Conservation (phyloP, 164 flowering plant species). For the Warburgia ugandensis region DNA sequence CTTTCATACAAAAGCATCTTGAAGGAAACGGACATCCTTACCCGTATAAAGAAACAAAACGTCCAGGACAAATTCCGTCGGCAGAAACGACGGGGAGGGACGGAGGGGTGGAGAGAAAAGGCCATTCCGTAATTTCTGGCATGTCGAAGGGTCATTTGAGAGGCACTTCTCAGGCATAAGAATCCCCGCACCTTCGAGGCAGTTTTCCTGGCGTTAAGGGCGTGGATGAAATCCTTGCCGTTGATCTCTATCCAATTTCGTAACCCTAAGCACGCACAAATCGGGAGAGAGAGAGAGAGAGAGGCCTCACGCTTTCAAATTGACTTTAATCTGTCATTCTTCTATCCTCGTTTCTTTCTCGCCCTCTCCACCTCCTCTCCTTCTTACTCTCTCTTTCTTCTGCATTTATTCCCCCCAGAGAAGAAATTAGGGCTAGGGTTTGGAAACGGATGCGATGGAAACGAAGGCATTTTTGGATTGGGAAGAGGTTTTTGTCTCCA, state of each 20-base stretch:
- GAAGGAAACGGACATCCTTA: too few species aligned
- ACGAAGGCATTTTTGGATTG: conserved; percentile 34
- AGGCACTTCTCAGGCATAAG: neutral
- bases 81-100: too few species aligned
- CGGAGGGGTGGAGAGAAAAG: too few species aligned
- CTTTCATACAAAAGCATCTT: too few species aligned
- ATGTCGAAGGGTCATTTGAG: conserved; percentile 13
- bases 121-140: neutral
- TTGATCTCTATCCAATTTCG: conserved; percentile 15
- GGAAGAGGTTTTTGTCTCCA: conserved; percentile 57
- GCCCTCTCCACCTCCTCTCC: neutral
- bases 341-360: neutral
- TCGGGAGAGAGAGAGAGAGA: neutral
- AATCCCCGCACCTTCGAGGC: conserved; percentile 25
- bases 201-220: conserved; percentile 20
- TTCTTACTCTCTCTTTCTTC: neutral
- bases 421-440: conserved; percentile 8
- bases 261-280: neutral
- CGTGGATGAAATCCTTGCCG: conserved; percentile 32
- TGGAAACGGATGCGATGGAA: neutral
- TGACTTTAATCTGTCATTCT: neutral
- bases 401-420: neutral
- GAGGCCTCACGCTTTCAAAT: conserved; percentile 3
- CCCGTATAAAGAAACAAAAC: too few species aligned
- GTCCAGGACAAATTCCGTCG: too few species aligned